Base-by-base conservation (phyloP, 2,329 filamentous ascomycete species). In the Stemphylium lycopersici region DNA sequence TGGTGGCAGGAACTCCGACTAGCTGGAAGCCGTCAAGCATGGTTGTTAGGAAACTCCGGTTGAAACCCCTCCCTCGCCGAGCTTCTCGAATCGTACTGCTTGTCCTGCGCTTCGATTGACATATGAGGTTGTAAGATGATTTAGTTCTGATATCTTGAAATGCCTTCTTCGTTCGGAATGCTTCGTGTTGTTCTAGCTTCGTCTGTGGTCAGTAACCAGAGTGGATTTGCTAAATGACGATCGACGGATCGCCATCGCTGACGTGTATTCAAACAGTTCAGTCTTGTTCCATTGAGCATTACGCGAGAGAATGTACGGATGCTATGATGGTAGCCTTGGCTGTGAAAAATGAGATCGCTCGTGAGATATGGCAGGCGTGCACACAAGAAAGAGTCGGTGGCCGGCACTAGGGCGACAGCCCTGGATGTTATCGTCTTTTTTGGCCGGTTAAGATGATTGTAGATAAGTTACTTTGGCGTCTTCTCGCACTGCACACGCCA, bases 51-150 rank as follows among this genome's bases (percentile, higher is more conserved):
- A 70, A 71, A 12, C 58, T 61, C 37, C 65, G 55, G 44, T 70
- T 70, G 47, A 69, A 68, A 68, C 64, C 61, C 4, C n/a, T n/a
- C 67, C 65, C 58, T 70, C 65, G 20, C 52, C 62, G 10, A 69
- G 33, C 38, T 70, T 71, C 43, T 63, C 26, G n/a, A 45, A 37
- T 4, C 15, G 18, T 5, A 5, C 20, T 16, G 42, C 18, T 26
- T 49, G 31, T 34, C 33, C 13, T 16, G 15, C n/a, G n/a, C 12
- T 18, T 1, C 22, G 26, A 10, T 49, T 42, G n/a, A 49, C 37
- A 13, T 38, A 13, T n/a, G 37, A n/a, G 5, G 46, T 38, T 3
- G 38, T 38, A 0, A 42, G 12, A 13, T n/a, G 37, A 20, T 42
- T 41, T 5, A 49, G 18, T 15, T 49, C 29, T 3, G 18, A 20